Evolutionary conservation across 257 asterid species (phyloP), one percentile per base, ranked within the genome.

Genomic region (Parsonsia alboflavescens): DNA sequence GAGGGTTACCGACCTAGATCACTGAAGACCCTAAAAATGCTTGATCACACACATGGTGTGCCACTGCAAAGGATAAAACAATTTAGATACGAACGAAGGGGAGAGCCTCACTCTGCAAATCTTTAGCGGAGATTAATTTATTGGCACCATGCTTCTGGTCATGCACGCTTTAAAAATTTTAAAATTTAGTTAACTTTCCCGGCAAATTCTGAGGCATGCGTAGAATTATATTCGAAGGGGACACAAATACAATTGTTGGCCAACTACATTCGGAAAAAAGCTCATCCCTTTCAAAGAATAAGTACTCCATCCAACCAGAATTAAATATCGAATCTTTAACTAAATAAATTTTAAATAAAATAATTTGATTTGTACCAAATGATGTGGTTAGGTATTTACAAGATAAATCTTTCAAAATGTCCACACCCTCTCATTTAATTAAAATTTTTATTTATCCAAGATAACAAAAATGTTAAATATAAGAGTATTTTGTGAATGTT

Each of bases 41-140:
- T 75, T 56, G 86, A 70, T 90, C 96, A 91, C 91, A 86, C 94
- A 39, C 81, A 85, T 89, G 79, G 85, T 86, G 85, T 86, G 97
- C 91, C 87, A 74, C 49, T 56, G n/a, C 69, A 1, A 28, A 52
- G 78, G 82, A 75, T 80, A 81, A 84, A 26, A 54, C 26, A 74
- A 45, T 75, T 58, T 77, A 75, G 68, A 49, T 24, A 63, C 69
- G 62, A 22, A 70, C 12, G n/a, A 79, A 80, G 76, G 86, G 57
- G 73, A 72, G 36, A 74, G 22, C 78, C 24, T 74, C 76, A 76
- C 80, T 68, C 21, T 79, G 78, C 82, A 79, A 76, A 76, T 78
- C 68, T 82, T 68, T 78, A 77, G 86, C 85, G 46, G 76, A 83
- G 81, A 75, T 54, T 75, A 56, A 66, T 79, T 70, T 80, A 80